Percentiles rank a stretch among this genome's conserved stretches.
Evolutionary conservation across 805 yeast genomes (phyloP).

Genomic region (Ogataea chonburiensis): DNA sequence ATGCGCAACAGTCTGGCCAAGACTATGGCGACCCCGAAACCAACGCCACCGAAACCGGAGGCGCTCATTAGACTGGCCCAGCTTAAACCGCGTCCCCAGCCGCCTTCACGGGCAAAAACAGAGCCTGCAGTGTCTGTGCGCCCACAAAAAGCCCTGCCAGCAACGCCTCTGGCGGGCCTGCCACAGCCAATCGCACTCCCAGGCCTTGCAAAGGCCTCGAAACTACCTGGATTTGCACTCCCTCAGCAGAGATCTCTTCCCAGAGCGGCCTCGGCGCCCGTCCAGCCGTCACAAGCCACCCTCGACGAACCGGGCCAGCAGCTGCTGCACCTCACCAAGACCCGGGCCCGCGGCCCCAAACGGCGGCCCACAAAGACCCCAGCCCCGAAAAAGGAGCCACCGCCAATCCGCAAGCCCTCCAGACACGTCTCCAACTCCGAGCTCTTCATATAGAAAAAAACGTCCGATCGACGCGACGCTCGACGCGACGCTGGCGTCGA

Average conservation of each 20-base stretch:
- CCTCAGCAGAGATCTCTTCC: too few species aligned
- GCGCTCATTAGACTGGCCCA: conserved; percentile 19
- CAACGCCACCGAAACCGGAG: conserved; percentile 28
- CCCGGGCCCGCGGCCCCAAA: conserved; percentile 52
- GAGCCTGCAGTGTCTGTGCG: too few species aligned
- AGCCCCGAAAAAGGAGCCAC: conserved; percentile 25
- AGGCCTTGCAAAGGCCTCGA: conserved; percentile 25
- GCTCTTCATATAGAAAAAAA: conserved; percentile 27
- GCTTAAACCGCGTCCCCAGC: conserved; percentile 10
- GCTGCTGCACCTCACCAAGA: conserved; percentile 45
- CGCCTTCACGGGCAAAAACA: too few species aligned
- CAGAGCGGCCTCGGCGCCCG: conserved; percentile 7
- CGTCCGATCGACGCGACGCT: too few species aligned
- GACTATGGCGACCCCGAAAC: conserved; percentile 20
- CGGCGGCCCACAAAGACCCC: conserved; percentile 42
- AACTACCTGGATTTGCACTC: too few species aligned
- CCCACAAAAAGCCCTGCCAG: too few species aligned
- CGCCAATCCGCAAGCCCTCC: conserved; percentile 29
- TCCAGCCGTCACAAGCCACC: conserved; percentile 21
- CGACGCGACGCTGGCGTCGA: too few species aligned
- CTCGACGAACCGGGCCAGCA: conserved; percentile 28
- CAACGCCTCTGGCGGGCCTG: too few species aligned
- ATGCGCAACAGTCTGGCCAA: conserved; percentile 20
- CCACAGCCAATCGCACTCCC: conserved; percentile 21
- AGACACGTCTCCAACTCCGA: conserved; percentile 29